A percentile compares a stretch with the other conserved stretches of the same genome.
phyloP scores from a whole-genome alignment of 1,139 yeast species.

The Candida frijolesensis region DNA sequence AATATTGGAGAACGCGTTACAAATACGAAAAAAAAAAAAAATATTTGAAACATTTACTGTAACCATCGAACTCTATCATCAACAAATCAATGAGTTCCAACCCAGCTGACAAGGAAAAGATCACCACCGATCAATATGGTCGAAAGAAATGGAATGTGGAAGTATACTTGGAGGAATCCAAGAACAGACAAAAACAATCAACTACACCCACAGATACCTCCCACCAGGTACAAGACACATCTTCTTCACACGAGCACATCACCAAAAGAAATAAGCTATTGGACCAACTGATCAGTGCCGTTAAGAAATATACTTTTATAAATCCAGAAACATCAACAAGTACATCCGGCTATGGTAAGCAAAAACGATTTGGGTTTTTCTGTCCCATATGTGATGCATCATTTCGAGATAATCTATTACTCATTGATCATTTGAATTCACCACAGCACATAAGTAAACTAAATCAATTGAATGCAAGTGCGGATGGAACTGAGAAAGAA shows the following conservation, averaged over 20 bases:
- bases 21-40: conserved; percentile 1
- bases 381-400: conserved; percentile 81
- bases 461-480: conserved; percentile 19
- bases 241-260: conserved; percentile 26
- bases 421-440: conserved; percentile 81
- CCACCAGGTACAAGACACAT: conserved; percentile 16
- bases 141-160: conserved; percentile 72
- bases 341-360: conserved; percentile 17
- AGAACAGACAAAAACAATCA: conserved; percentile 22
- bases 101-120: conserved; percentile 17
- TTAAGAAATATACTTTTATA: conserved; percentile 38
- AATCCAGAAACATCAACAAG: conserved; percentile 24
- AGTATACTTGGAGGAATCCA: conserved; percentile 56
- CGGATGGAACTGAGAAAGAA: conserved; percentile 30
- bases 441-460: conserved; percentile 53
- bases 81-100: not conserved
- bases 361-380: conserved; percentile 78
- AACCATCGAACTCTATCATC: not conserved
- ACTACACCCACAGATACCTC: not conserved
- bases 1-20: not conserved
- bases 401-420: conserved; percentile 77
- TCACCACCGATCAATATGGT: conserved; percentile 53
- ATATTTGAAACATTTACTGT: not conserved
- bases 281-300: conserved; percentile 34
- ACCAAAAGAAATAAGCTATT: conserved; percentile 35